These are phyloP conservation scores for Perkinsus marinus DNA, from an alignment of 169 alveolate genomes.

Conservation along the genomic window DNA sequence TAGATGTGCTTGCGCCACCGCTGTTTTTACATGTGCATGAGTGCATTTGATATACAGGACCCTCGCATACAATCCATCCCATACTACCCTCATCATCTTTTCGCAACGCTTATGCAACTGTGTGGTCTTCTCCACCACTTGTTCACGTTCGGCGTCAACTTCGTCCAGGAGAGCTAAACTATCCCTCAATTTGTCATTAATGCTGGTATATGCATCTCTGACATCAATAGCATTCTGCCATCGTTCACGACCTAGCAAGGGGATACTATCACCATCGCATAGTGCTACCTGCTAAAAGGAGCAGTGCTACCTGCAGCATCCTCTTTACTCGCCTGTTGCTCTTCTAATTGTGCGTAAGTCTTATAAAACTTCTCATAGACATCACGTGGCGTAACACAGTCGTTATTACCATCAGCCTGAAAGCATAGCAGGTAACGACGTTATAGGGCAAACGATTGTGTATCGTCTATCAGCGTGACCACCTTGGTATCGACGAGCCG, in stretches of 20 bases:
- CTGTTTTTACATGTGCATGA: too few species aligned
- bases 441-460: not conserved
- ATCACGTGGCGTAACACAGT: not conserved
- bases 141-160: not conserved
- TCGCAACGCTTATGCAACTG: not conserved
- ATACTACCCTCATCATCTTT: not conserved
- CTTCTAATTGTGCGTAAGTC: not conserved
- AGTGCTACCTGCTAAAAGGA: not conserved
- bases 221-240: not conserved
- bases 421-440: not conserved
- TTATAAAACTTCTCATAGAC: not conserved
- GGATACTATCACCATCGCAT: not conserved
- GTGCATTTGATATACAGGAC: too few species aligned
- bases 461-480: not conserved
- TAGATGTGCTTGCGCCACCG: too few species aligned
- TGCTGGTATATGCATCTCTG: not conserved
- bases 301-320: not conserved
- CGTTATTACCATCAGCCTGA: not conserved
- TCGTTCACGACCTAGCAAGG: not conserved
- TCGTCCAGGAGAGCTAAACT: not conserved
- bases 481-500: not conserved
- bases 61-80: not conserved
- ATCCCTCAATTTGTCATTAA: not conserved
- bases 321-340: not conserved
- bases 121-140: not conserved